Base-by-base conservation (phyloP, 768 basidiomycete species). In the Hygrophorus russula region DNA sequence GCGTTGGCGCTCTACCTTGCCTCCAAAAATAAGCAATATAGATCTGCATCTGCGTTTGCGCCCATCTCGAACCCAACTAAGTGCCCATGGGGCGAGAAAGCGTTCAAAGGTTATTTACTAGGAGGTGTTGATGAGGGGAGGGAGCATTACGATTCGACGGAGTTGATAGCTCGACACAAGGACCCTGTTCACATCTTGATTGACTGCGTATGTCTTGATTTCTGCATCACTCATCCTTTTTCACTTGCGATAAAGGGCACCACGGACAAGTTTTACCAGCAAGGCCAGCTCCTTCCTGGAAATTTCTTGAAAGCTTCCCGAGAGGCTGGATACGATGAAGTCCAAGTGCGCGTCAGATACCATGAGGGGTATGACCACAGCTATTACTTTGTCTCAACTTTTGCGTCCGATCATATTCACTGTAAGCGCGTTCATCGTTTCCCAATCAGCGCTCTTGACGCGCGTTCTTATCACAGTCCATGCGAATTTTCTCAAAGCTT, bases 311-410 rank as follows among this genome's bases (percentile, higher is more conserved):
- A 77, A 52, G 87, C 84, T 0, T 83, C 88, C 5, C 72, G 83
- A 46, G 73, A 77, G 46, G 71, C 77, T 5, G 84, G 86, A 3
- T 74, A 83, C 52, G 76, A 78, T 47, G 78, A 84, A 52, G 67
- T 73, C 13, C 79, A 86, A 58, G 86, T 97, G 5, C 66, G 76
- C 35, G 84, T 96, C 15, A 70, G 86, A 49, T 70, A 72, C 47
- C 87, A 92, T 36, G 79, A 80, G 39, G 88, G 79, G 19, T 94
- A 93, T 55, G 89, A 93, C 54, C 86, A 91, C 56, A 79, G 80
- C 41, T 93, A 93, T 58, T 93, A 81, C 62, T 96, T 94, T 55
- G 90, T 96, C 35, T 90, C 91, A 0, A 91, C 88, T 2, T 94
- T 94, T 56, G 82, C 79, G 13, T 69, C 81, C 9, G 92, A 92